phyloP scores from a whole-genome alignment of 2,329 filamentous ascomycete species.

The Aureobasidium mangrovei region DNA sequence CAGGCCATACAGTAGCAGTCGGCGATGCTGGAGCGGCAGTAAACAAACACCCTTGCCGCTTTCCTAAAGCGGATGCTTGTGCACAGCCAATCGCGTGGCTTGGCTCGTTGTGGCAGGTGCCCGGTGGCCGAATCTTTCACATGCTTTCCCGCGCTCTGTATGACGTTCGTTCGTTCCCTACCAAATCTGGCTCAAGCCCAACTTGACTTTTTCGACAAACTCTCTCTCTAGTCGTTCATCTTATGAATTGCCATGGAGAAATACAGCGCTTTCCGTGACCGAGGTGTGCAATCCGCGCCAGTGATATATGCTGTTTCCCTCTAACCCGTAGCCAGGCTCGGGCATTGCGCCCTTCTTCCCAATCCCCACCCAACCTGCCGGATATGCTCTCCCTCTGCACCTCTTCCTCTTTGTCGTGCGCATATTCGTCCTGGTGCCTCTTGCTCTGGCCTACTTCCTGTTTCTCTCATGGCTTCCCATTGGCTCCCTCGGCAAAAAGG shows the following conservation, averaged over 20 bases:
- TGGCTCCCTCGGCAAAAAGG: conserved; percentile 63
- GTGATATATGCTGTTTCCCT: not conserved
- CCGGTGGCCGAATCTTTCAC: not conserved
- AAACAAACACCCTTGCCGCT: conserved; percentile 9
- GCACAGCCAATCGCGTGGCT: not conserved
- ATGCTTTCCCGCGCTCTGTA: not conserved
- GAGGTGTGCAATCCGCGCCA: conserved; percentile 47
- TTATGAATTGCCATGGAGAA: conserved; percentile 63
- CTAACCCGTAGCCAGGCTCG: conserved; percentile 53
- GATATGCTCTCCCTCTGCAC: conserved; percentile 52
- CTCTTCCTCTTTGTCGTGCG: conserved; percentile 68
- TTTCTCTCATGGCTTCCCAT: conserved; percentile 67
- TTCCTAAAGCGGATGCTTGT: not conserved
- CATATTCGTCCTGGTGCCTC: conserved; percentile 64
- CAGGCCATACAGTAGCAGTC: not conserved
- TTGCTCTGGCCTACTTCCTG: conserved; percentile 64
- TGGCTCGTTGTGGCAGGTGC: not conserved
- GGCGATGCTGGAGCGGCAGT: not conserved
- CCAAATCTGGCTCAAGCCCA: not conserved
- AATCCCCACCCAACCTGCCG: conserved; percentile 55
- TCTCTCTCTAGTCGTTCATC: not conserved
- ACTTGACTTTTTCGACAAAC: conserved; percentile 3
- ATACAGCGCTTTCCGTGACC: conserved; percentile 85
- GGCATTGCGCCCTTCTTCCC: conserved; percentile 95
- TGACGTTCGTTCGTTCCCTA: not conserved